Percentiles rank a stretch among this genome's conserved stretches.
Conservation (phyloP, 768 basidiomycete species). For the Phanerodontia chrysosporium region DNA sequence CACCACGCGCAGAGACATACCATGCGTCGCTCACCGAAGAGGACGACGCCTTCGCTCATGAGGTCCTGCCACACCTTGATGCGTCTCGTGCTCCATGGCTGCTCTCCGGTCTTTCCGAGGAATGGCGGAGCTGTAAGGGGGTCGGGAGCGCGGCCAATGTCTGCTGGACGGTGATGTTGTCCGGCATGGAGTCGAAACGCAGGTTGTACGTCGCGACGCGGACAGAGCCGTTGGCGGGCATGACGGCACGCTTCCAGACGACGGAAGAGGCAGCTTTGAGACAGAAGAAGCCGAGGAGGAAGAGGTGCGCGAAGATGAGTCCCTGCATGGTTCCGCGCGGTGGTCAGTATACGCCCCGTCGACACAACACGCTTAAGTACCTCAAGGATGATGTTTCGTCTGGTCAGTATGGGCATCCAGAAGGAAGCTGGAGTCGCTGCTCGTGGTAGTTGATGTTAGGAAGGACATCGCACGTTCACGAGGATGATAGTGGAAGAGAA, state of each 20-base stretch:
- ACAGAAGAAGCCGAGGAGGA: slow-evolving; percentile 9
- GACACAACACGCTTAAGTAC: slow-evolving; percentile 1
- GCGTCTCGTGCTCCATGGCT: slow-evolving; percentile 51
- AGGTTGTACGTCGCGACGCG: slow-evolving; percentile 48
- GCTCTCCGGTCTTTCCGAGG: slow-evolving; percentile 33
- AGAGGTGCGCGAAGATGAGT: slow-evolving; percentile 2
- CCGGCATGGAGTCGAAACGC: slow-evolving; percentile 49
- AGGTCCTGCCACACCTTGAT: slow-evolving; percentile 45
- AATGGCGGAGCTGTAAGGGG: slow-evolving; percentile 35
- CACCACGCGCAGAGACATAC: not conserved
- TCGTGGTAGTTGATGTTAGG: not conserved
- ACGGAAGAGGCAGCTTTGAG: slow-evolving; percentile 5
- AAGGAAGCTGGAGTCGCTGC: not conserved
- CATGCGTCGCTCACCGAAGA: slow-evolving; percentile 33
- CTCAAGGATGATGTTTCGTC: slow-evolving; percentile 8
- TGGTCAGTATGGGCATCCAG: not conserved
- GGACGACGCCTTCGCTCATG: slow-evolving; percentile 32
- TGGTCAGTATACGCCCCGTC: not conserved
- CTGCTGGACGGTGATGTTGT: slow-evolving; percentile 45
- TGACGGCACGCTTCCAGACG: not conserved
- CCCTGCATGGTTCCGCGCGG: slow-evolving; percentile 4
- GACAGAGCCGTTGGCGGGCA: slow-evolving; percentile 1
- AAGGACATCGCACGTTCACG: slow-evolving; percentile 4
- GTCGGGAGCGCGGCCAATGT: slow-evolving; percentile 40
- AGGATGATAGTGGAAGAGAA: not conserved